Percentiles rank a stretch among this genome's conserved stretches.
Conservation (phyloP, 2,329 filamentous ascomycete genomes). For the Aspergillus neoniger region DNA sequence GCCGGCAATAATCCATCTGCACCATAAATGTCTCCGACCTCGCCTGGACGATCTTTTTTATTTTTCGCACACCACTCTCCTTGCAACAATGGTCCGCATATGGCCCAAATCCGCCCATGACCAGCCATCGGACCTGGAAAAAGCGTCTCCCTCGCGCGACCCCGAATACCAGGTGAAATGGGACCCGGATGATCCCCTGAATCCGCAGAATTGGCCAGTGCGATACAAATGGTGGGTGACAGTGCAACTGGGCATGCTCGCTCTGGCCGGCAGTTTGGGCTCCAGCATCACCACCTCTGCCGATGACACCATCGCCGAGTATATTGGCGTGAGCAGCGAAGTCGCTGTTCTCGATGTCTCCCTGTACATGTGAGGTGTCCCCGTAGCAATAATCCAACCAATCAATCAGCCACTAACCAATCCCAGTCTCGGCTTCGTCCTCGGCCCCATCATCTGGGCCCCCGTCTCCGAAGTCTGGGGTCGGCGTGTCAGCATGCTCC, state of each 20-base stretch:
- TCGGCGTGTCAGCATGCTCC: slow-evolving; percentile 47
- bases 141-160: not conserved
- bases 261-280: slow-evolving; percentile 52
- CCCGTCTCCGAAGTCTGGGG: slow-evolving; percentile 50
- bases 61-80: not conserved
- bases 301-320: slow-evolving; percentile 43
- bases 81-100: not conserved
- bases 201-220: slow-evolving; percentile 52
- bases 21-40: not conserved
- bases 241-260: slow-evolving; percentile 52
- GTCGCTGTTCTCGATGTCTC: slow-evolving; percentile 50
- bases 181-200: slow-evolving; percentile 25
- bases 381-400: too few relatives aligned
- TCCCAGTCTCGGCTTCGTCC: slow-evolving; percentile 35
- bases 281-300: slow-evolving; percentile 56
- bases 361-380: slow-evolving; percentile 44
- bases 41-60: not conserved
- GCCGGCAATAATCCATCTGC: not conserved
- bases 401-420: not conserved
- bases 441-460: slow-evolving; percentile 45
- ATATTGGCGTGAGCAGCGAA: slow-evolving; percentile 48
- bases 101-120: not conserved
- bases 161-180: slow-evolving; percentile 11
- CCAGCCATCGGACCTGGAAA: not conserved
- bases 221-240: slow-evolving; percentile 52